Evolutionary conservation across 2,329 filamentous ascomycete genomes (phyloP), one percentile per base, ranked within the genome.

Genomic region (Epichloe hybrida): DNA sequence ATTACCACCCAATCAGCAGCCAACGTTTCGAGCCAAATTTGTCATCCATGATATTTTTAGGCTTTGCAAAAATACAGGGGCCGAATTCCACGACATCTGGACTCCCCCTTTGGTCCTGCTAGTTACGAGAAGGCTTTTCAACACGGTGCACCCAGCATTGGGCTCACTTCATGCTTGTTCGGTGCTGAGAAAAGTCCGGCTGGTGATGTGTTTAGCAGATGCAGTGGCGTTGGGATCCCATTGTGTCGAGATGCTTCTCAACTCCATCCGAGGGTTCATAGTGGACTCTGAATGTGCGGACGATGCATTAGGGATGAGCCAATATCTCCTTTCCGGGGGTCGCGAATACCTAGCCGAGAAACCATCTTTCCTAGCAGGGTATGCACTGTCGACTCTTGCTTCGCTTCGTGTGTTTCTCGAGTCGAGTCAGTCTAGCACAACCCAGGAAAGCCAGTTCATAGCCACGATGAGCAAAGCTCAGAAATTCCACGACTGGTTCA

Each of bases 151-250:
- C 60, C 79, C 84, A 20, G 86, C 89, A 0, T 71, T 97, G 5
- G 94, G 93, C 0, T 86, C 93, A 20, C 72, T 96, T 5, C 86
- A 96, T 64, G 85, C 87, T 38, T 93, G 88, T 62, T 84, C 88
- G 2, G 81, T 95, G 3, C 76, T 98, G 48, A 83, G 90, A 39
- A 95, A 94, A 62, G 76, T 97, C 45, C 79, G 89, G 36, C 78
- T 96, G 8, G 69, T 97, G 15, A 76, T 97, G 27, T 85, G 81
- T 53, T 70, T 97, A 44, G 84, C 88, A 27, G 89, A 88, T 0
- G 64, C 79, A 0, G 74, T 82, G 48, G 86, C 86, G n/a, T 72
- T 84, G 23, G 71, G 80, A 40, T 86, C 84, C 0, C 97, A 97
- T 61, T 86, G 88, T 11, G 66, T 96, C 13, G 88, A 98, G 64